Evolutionary conservation across 331 rosid species (phyloP), one percentile per base, ranked within the genome.

Genomic region (Dryas integrifolia): DNA sequence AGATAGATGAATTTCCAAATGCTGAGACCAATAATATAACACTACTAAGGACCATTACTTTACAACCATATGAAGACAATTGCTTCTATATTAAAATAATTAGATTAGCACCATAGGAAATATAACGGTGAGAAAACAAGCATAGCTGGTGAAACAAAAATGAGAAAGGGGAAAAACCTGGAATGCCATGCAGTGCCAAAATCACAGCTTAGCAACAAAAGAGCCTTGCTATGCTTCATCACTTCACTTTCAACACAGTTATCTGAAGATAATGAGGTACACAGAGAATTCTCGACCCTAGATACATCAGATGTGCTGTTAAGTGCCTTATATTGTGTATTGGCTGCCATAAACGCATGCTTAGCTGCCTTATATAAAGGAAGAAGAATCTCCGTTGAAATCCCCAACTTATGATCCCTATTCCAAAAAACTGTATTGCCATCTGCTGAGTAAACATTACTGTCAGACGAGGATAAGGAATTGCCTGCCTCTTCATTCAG

Each of bases 101-200:
- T 30, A 30, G 35, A 30, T 30, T 30, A 30, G 35, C 35, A 1
- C 35, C 35, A 30, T 1, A 30, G 24, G 24, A 0, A 63, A 30
- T 45, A 53, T 5, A 48, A 7, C n/a, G 60, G 38, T 63, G 35
- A 43, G 53, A 6, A 46, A 79, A 76, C 45, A 49, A 56, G 9
- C 16, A 64, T 45, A 24, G 55, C 44, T 44, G 9, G 6, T 7
- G 6, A 59, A 21, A 26, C 64, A 60, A 65, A n/a, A 14, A 16
- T 46, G 69, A 50, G 24, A 48, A 79, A 45, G 72, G 72, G 63
- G 55, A 12, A 50, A 72, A 78, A 94, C 97, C 98, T 94, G 79
- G 87, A 84, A 86, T 89, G 86, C 98, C 98, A 89, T 35, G 98
- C 96, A 48, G 96, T 89, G 60, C 90, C 80, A 58, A 88, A 91